phyloP scores from a whole-genome alignment of 768 basidiomycete species.

The Cantharellus cinnabarinus region DNA sequence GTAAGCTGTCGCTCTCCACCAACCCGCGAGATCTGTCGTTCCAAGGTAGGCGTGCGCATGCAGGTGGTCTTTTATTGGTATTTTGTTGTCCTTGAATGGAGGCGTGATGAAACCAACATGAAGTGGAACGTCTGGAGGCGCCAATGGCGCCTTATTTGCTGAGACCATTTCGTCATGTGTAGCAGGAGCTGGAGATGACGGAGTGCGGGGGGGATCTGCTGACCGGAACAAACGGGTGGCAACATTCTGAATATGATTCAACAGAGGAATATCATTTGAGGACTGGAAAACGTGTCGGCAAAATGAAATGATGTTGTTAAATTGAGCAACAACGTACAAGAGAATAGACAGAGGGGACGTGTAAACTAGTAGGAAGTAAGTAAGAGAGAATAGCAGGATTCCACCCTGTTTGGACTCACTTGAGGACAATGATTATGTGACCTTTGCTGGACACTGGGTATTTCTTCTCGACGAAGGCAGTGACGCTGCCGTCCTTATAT shows the following conservation, averaged over 20 bases:
- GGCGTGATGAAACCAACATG: slow-evolving; percentile 62
- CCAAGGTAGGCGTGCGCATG: slow-evolving; percentile 56
- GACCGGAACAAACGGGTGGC: slow-evolving; percentile 35
- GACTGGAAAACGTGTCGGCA: slow-evolving; percentile 30
- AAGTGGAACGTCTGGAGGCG: slow-evolving; percentile 19
- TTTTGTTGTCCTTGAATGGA: slow-evolving; percentile 56
- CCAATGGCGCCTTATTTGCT: slow-evolving; percentile 15
- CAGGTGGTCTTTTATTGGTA: slow-evolving; percentile 61
- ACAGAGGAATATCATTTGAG: slow-evolving; percentile 52
- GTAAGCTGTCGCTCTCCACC: slow-evolving; percentile 53
- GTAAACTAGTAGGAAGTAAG: slow-evolving; percentile 30
- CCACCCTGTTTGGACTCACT: slow-evolving; percentile 25
- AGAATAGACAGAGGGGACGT: slow-evolving; percentile 59
- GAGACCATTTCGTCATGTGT: slow-evolving; percentile 3
- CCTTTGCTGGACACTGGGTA: slow-evolving; percentile 55
- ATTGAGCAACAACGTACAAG: slow-evolving; percentile 36
- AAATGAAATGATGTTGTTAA: slow-evolving; percentile 1
- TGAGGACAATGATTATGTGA: slow-evolving; percentile 56
- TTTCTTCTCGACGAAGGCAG: slow-evolving; percentile 46
- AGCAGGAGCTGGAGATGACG: slow-evolving; percentile 5
- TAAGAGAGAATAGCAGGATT: slow-evolving; percentile 3
- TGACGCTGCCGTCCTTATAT: slow-evolving; percentile 62
- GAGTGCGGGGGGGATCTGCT: slow-evolving; percentile 17
- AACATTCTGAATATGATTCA: slow-evolving; percentile 39
- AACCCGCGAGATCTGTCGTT: slow-evolving; percentile 44